These are phyloP conservation scores for Crithidia expoeki DNA, from an alignment of 208 protist genomes.

Conservation along the genomic window DNA sequence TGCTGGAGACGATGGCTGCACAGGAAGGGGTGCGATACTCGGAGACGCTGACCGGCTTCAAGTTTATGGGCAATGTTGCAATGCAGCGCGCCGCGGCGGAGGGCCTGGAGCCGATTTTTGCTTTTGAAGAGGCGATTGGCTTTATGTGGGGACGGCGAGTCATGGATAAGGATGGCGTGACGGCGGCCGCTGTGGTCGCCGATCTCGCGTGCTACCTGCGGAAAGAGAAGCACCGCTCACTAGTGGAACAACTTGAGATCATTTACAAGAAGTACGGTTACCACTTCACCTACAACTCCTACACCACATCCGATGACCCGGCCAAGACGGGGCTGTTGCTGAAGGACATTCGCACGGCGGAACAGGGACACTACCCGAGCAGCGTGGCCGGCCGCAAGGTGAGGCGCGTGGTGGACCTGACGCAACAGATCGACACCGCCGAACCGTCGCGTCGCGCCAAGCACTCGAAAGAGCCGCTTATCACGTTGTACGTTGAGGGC, in stretches of 20 bases:
- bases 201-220: slow-evolving; percentile 89
- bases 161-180: slow-evolving; percentile 98
- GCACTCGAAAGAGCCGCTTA: slow-evolving; percentile 88
- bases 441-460: slow-evolving; percentile 46
- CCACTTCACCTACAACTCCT: slow-evolving; percentile 92
- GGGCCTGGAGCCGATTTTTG: slow-evolving; percentile 69
- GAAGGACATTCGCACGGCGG: slow-evolving; percentile 56
- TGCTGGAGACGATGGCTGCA: slow-evolving; percentile 92
- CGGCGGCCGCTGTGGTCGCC: slow-evolving; percentile 87
- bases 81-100: slow-evolving; percentile 42
- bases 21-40: slow-evolving; percentile 91
- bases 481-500: slow-evolving; percentile 96
- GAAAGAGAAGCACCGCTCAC: slow-evolving; percentile 41
- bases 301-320: slow-evolving; percentile 92
- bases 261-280: slow-evolving; percentile 91
- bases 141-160: slow-evolving; percentile 93
- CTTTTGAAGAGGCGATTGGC: slow-evolving; percentile 98
- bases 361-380: slow-evolving; percentile 49
- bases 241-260: slow-evolving; percentile 50
- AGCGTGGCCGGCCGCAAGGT: slow-evolving; percentile 64
- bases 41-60: slow-evolving; percentile 99
- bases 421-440: slow-evolving; percentile 82
- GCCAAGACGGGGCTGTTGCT: slow-evolving; percentile 85
- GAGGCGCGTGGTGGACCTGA: slow-evolving; percentile 90
- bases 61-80: slow-evolving; percentile 96